Base-by-base conservation (phyloP, 345 rosid species). In the Chamaenerion angustifolium region DNA sequence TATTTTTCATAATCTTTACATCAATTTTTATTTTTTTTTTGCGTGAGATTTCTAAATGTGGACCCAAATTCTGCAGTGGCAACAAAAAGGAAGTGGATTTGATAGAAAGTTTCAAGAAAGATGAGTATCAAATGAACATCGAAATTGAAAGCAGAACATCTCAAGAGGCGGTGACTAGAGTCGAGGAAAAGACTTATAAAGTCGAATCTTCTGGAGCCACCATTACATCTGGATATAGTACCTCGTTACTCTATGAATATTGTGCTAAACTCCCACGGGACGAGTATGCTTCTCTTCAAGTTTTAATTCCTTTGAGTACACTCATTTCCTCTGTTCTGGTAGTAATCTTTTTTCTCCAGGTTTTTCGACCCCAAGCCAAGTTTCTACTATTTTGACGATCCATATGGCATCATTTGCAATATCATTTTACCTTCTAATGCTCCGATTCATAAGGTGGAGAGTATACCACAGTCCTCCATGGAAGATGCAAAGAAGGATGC, bases 191-290 rank as follows among this genome's bases (percentile, higher is more conserved):
- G 57, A 65, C 77, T 12, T 89, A 76, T 71, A 74, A 54, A 75
- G 90, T 89, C 50, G 77, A 68, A 46, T 60, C 75, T 60, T 67
- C 95, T 2, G 88, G 95, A 58, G 98, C 98, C 64, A 75, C 74
- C 49, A 64, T 76, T 61, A 74, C 77, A 76, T 76, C 90, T 65
- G 94, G 77, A 68, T 79, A 80, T 67, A 83, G 94, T 72, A 64
- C 83, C 64, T 76, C 94, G 56, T 76, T 85, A 59, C 76, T 89
- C 49, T 76, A 83, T 58, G 83, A 64, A 27, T 89, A 83, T 66
- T 89, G 98, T 75, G 74, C 95, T 25, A 82, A 76, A 71, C 90
- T 89, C 45, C 90, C 92, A 12, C 98, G 73, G 62, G 98, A 90
- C 56, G 95, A 83, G 98, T 89, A 81, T 68, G 86, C 10, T 12